Conservation (phyloP, 2,329 filamentous ascomycete genomes). For the Gliomastix tumulicola region DNA sequence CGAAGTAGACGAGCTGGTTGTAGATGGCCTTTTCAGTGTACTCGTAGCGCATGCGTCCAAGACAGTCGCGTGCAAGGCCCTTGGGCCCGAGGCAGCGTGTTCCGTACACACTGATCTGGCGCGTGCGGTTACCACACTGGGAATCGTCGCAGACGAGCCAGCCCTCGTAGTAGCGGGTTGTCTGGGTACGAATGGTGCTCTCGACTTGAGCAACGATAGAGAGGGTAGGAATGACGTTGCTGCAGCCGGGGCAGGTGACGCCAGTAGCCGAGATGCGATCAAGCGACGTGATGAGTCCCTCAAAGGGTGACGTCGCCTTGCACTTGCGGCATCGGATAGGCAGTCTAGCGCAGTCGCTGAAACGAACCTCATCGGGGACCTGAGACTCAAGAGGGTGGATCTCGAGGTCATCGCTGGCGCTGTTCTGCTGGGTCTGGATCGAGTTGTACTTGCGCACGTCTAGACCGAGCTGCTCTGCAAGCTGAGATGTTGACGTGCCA, state of each 20-base stretch:
- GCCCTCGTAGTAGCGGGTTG: slow-evolving; percentile 82
- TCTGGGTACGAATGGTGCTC: slow-evolving; percentile 69
- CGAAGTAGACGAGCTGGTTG: slow-evolving; percentile 88
- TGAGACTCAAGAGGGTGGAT: slow-evolving; percentile 92
- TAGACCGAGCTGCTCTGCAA: slow-evolving; percentile 90
- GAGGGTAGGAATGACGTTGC: slow-evolving; percentile 57
- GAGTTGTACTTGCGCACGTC: slow-evolving; percentile 78
- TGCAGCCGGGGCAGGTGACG: slow-evolving; percentile 66
- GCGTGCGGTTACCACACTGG: slow-evolving; percentile 77
- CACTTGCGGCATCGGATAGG: slow-evolving; percentile 76
- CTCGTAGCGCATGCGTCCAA: slow-evolving; percentile 84
- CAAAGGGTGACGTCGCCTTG: slow-evolving; percentile 64
- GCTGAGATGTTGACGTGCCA: slow-evolving; percentile 81
- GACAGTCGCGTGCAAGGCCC: slow-evolving; percentile 76
- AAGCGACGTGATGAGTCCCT: slow-evolving; percentile 58
- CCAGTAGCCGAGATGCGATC: slow-evolving; percentile 65
- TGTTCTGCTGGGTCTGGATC: slow-evolving; percentile 34
- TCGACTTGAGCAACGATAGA: slow-evolving; percentile 84
- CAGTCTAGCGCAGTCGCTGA: slow-evolving; percentile 72
- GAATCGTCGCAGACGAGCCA: slow-evolving; percentile 89
- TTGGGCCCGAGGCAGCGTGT: slow-evolving; percentile 81
- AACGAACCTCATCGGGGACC: slow-evolving; percentile 85
- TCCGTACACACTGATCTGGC: slow-evolving; percentile 91
- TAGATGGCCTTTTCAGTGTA: slow-evolving; percentile 85
- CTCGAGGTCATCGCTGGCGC: slow-evolving; percentile 54